Evolutionary conservation across 1,284 basidiomycete species (phyloP), one percentile per base, ranked within the genome.

Genomic region (Coriolopsis trogii): DNA sequence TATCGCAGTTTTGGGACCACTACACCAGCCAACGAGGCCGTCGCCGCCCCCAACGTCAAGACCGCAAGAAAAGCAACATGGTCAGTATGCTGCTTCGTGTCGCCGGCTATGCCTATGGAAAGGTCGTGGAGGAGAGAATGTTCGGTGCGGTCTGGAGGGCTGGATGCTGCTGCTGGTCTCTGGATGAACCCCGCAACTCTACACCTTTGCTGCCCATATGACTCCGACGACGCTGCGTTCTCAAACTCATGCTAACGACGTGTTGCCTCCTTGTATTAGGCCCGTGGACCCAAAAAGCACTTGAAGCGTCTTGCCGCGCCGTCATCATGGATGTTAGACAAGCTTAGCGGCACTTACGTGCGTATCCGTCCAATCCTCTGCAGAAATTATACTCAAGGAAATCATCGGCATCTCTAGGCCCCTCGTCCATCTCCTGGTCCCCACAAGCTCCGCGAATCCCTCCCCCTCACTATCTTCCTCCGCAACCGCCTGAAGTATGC

Each of bases 401-500:
- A 6, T 13, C 20, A 6, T 3, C 8, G 29, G 6, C 41, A 39
- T 28, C 42, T 23, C 25, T 67, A 94, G 91, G 95, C 95, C 70
- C 93, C 95, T 66, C 91, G 94, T 70, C 95, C 95, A 54, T 96
- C 95, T 56, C 91, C 96, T 66, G 96, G 96, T 81, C 96, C 96
- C 66, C 96, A 99, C 83, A 98, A 95, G 80, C 91, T 98, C 70
- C 91, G 96, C 69, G 96, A 99, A 84, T 98, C 87, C 63, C 93
- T 99, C 56, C 91, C 91, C 55, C 84, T 94, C 64, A 89, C 89
- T 62, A 90, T 98, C 73, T 95, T 99, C 80, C 91, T 99, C 70
- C 93, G 96, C 67, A 98, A 99, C 85, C 87, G 97, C 71, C 87
- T 99, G 77, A 99, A 99, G 82, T 99, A 99, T 78, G 96, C 96